Evolutionary conservation across 768 basidiomycete genomes (phyloP).

Genomic region (Lyophyllum shimeji): DNA sequence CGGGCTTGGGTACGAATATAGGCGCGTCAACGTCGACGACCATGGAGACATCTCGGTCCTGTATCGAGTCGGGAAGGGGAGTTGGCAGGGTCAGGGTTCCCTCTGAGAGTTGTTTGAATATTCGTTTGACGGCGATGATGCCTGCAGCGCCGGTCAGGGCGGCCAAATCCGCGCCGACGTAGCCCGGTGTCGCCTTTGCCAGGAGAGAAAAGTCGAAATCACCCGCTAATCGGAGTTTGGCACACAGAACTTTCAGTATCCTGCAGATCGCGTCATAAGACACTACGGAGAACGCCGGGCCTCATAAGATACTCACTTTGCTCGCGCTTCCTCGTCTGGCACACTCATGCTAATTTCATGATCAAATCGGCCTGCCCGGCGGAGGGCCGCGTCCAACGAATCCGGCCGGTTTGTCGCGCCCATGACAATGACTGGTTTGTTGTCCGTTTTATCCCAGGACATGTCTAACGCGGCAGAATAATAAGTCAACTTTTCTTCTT

Average conservation of each 20-base stretch:
- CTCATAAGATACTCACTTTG: constrained; percentile 59
- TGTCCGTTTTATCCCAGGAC: constrained; percentile 93
- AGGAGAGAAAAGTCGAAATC: constrained; percentile 84
- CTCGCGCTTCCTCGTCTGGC: constrained; percentile 86
- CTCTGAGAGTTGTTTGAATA: constrained; percentile 79
- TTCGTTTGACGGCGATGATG: constrained; percentile 93
- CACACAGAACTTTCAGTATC: constrained; percentile 83
- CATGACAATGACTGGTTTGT: constrained; percentile 91
- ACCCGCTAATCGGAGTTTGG: constrained; percentile 81
- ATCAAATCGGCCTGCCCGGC: constrained; percentile 93
- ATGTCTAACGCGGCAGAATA: constrained; percentile 55
- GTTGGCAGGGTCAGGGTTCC: constrained; percentile 60
- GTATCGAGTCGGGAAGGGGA: constrained; percentile 18
- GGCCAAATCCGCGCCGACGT: constrained; percentile 93
- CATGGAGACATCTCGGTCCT: constrained; percentile 42
- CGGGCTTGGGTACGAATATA: constrained; percentile 5
- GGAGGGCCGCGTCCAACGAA: constrained; percentile 88
- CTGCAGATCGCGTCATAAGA: constrained; percentile 24
- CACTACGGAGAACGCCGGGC: too few relatives aligned
- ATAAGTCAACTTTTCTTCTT: background rate
- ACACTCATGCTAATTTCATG: constrained; percentile 98
- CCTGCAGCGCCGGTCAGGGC: constrained; percentile 93
- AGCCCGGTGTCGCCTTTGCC: constrained; percentile 94
- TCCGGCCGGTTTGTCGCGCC: constrained; percentile 97
- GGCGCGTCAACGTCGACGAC: constrained; percentile 29